phyloP scores from a whole-genome alignment of 2,329 filamentous ascomycete genomes.

The Neopestalotiopsis clavispora region DNA sequence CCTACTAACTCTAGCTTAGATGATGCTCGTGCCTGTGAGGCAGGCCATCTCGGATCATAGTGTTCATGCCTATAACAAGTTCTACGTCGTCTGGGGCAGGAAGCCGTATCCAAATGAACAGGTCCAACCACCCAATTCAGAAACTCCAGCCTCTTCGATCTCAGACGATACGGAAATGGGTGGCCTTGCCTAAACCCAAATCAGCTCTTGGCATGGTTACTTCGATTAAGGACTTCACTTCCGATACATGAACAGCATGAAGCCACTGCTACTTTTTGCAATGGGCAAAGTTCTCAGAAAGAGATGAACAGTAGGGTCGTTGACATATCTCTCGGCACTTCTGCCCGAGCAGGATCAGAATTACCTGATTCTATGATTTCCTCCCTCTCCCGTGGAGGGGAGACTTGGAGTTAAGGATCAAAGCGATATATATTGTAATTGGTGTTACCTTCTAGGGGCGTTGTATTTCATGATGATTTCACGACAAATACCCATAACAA shows the following conservation, averaged over 20 bases:
- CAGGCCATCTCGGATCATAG: slow-evolving; percentile 49
- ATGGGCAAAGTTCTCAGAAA: neutral
- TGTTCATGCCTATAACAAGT: slow-evolving; percentile 53
- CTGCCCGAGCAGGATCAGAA: no score
- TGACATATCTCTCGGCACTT: no score
- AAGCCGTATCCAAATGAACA: slow-evolving; percentile 48
- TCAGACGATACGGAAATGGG: slow-evolving; percentile 8
- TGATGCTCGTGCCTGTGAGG: slow-evolving; percentile 54
- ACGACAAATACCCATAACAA: slow-evolving; percentile 11
- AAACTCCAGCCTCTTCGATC: neutral
- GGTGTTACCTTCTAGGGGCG: neutral
- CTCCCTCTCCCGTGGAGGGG: no score
- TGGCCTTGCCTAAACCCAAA: neutral
- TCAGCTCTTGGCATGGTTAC: neutral
- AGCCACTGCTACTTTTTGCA: neutral
- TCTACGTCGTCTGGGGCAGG: slow-evolving; percentile 56
- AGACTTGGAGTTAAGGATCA: no score
- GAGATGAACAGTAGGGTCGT: no score
- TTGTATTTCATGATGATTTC: neutral
- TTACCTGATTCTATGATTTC: no score
- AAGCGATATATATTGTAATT: neutral
- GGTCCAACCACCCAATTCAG: neutral
- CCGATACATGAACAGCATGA: neutral
- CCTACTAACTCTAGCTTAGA: slow-evolving; percentile 34
- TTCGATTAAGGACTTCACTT: neutral